These are phyloP conservation scores for Aspergillus japonicus DNA, from an alignment of 2,329 filamentous ascomycete species.

Conservation along the genomic window DNA sequence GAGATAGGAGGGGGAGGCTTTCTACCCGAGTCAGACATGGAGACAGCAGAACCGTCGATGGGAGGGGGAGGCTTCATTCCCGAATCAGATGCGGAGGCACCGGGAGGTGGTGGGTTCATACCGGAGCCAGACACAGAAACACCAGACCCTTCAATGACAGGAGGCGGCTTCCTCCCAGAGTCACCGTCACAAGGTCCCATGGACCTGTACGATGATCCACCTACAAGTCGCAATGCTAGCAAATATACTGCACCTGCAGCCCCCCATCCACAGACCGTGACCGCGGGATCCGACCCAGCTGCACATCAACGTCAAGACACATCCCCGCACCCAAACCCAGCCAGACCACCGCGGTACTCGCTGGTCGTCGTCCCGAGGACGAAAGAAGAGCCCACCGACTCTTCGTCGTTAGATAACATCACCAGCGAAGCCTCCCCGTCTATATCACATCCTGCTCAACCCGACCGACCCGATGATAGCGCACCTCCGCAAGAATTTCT, in stretches of 20 bases:
- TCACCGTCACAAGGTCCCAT: not conserved
- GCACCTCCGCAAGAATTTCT: not conserved
- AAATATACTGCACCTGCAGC: not conserved
- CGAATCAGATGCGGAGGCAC: not conserved
- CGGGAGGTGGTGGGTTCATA: constrained; percentile 23
- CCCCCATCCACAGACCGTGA: not conserved
- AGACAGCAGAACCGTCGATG: not conserved
- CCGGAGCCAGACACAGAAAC: not conserved
- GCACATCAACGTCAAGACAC: not conserved
- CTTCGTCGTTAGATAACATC: not conserved
- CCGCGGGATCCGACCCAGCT: not conserved
- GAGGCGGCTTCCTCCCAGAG: constrained; percentile 24
- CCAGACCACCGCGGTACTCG: constrained; percentile 25
- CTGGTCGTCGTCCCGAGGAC: constrained; percentile 32
- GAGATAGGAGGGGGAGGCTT: constrained; percentile 22
- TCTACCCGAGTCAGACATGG: constrained; percentile 10
- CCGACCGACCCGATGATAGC: not conserved
- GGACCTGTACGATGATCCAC: not conserved
- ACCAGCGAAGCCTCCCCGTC: not conserved
- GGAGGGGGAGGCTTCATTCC: constrained; percentile 24
- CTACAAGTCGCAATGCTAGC: not conserved
- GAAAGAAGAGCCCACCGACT: not conserved
- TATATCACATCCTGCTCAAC: not conserved
- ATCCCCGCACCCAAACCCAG: not conserved
- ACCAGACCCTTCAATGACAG: constrained; percentile 6